A percentile compares a stretch with the other conserved stretches of the same genome.
Conservation (phyloP, 345 rosid species). For the Aethionema arabicum region DNA sequence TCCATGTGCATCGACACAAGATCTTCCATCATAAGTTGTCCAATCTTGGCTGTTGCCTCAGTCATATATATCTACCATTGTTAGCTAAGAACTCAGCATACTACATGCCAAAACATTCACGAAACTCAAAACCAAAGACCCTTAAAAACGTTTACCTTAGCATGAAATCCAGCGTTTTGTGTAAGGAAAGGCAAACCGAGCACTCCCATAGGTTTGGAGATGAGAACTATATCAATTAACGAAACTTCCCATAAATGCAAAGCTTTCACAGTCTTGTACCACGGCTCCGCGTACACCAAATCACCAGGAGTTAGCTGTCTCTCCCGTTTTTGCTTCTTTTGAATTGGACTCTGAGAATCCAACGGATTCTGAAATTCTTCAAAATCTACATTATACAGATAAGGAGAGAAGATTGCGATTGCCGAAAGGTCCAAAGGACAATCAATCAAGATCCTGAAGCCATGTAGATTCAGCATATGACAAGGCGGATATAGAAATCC, state of each 20-base stretch:
- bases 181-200: slow-evolving; percentile 86
- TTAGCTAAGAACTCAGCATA: slow-evolving; percentile 30
- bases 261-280: slow-evolving; percentile 69
- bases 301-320: slow-evolving; percentile 42
- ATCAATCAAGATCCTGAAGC: slow-evolving; percentile 69
- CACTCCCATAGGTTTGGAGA: slow-evolving; percentile 77
- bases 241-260: slow-evolving; percentile 83
- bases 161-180: slow-evolving; percentile 55
- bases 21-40: slow-evolving; percentile 86
- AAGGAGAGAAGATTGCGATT: slow-evolving; percentile 59
- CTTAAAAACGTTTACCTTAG: slow-evolving; percentile 53
- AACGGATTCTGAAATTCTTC: slow-evolving; percentile 30
- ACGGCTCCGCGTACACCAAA: slow-evolving; percentile 66
- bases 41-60: slow-evolving; percentile 70
- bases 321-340: slow-evolving; percentile 46
- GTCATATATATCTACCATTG: slow-evolving; percentile 63
- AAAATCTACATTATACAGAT: slow-evolving; percentile 37
- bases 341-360: slow-evolving; percentile 32
- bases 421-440: slow-evolving; percentile 83
- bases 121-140: slow-evolving; percentile 3
- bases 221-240: slow-evolving; percentile 69
- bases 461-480: slow-evolving; percentile 56
- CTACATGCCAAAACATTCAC: slow-evolving; percentile 2
- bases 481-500: slow-evolving; percentile 70
- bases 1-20: slow-evolving; percentile 77